These are phyloP conservation scores for Flaveria linearis DNA, from an alignment of 129 eudicot species.

Conservation along the genomic window DNA sequence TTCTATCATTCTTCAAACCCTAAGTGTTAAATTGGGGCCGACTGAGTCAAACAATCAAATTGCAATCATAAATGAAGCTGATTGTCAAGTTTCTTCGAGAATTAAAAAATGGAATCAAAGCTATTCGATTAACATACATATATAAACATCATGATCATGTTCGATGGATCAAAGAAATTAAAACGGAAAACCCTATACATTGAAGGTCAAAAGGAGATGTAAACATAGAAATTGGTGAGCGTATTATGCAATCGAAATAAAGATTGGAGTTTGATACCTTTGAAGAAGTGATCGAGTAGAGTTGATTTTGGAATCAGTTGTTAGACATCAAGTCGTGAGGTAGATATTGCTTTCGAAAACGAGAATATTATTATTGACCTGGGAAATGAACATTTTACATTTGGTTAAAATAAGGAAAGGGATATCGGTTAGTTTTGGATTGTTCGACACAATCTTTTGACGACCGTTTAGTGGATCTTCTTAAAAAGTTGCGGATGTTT, in stretches of 20 bases:
- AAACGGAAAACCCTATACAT: constrained; percentile 10
- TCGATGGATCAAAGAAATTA: constrained; percentile 9
- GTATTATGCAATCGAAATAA: not conserved
- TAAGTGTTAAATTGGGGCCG: not conserved
- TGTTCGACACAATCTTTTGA: constrained; percentile 17
- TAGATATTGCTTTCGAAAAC: constrained; percentile 1
- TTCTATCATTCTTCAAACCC: constrained; percentile 8
- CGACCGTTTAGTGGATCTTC: not conserved
- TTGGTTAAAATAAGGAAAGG: too few species aligned
- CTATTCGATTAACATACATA: not conserved
- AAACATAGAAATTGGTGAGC: not conserved
- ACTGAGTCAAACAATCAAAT: too few species aligned
- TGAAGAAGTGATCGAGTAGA: constrained; percentile 31
- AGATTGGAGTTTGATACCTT: constrained; percentile 24
- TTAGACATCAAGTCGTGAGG: not conserved
- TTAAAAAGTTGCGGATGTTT: too few species aligned
- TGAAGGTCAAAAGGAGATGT: not conserved
- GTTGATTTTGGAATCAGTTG: constrained; percentile 19
- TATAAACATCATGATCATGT: constrained; percentile 2
- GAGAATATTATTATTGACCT: constrained; percentile 12
- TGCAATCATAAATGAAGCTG: too few species aligned
- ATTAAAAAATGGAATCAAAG: not conserved
- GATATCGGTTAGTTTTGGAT: constrained; percentile 5
- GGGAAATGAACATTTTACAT: constrained; percentile 15
- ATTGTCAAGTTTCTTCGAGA: not conserved